Base-by-base conservation (phyloP, 345 rosid species). In the Sisymbrium altissimum region DNA sequence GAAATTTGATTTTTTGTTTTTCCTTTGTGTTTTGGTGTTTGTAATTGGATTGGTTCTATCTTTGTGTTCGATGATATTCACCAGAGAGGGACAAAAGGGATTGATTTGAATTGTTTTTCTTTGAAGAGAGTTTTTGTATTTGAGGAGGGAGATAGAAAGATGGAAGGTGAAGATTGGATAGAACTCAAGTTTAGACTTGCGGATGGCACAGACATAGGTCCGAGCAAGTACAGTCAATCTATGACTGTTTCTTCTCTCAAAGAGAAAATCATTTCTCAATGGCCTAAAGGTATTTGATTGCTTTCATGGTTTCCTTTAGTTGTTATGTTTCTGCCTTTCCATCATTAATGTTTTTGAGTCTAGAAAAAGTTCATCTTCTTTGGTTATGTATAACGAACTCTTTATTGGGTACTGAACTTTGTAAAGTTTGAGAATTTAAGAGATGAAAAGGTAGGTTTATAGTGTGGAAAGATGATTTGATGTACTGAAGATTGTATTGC, bases 141-240 rank as follows among this genome's bases (percentile, higher is more conserved):
- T 27, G 48, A 27, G 50, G 35, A 29, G 23, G 23, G 70, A 73
- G 10, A 39, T 65, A 73, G 74, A 54, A 78, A 71, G 9, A 86
- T 83, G 87, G 81, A 74, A 38, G 78, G 60, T 45, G 84, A 81
- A 61, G 84, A 84, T 84, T 81, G 74, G 74, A 48, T 89, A 64
- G 89, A 87, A 72, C 73, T 89, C 2, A 86, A 84, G 71, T 89
- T 87, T 81, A 84, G 89, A 79, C 80, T 87, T 7, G 82, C 86
- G 4, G 90, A 89, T 80, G 90, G 90, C 27, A 83, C 78, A 17
- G 92, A 89, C 68, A 83, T 86, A 73, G 90, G 92, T 35, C 88
- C 96, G 5, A 75, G 17, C 77, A 84, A 82, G 79, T 87, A 81
- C 58, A 75, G 71, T 80, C 83, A 80, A 39, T 76, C 89, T n/a